Evolutionary conservation across 768 basidiomycete genomes (phyloP), one percentile per base, ranked within the genome.

Genomic region (Pleurotus salmoneostramineus): DNA sequence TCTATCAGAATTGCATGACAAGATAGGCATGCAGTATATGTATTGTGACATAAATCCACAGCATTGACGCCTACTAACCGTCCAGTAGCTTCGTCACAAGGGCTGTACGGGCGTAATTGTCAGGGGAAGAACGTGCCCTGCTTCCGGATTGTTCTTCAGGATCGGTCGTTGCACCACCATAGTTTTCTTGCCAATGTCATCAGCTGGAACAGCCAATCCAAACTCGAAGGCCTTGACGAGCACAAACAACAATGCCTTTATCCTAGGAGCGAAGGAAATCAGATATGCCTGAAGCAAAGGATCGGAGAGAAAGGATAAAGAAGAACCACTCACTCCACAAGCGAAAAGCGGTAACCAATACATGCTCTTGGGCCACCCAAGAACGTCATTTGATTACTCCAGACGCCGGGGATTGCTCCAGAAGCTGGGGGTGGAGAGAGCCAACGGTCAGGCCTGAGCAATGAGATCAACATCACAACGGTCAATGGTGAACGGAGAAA

Each of bases 381-480:
- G 70, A 82, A 82, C 3, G 74, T 69, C 48, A 80, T 47, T 17
- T 74, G 37, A 61, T 77, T 69, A 2, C 73, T 67, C 71, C 72
- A 77, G 1, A 80, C 70, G 12, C 78, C 74, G 10, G 81, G 81
- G n/a, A 82, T 64, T 2, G 63, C 58, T 0, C 64, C 58, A 3
- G 64, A 68, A 0, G 64, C 62, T 6, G 69, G 71, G 0, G 78
- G 77, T 4, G 65, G 14, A 5, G 67, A 52, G 6, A 60, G 58
- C 81, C 81, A 82, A 0, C 81, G 72, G 57, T 82, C 80, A 0
- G 80, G 80, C 55, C 79, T 81, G 46, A 52, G 21, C 21, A 27
- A 27, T n/a, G 21, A 27, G 1, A 27, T 27, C 21, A 27, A 27
- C 21, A 27, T 27, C 21, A 27, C 3, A 27, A 27, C 21, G 21